A percentile compares a stretch with the other conserved stretches of the same genome.
Evolutionary conservation across 106 monocot genomes (phyloP).

Genomic region (Dendrobium huoshanense): DNA sequence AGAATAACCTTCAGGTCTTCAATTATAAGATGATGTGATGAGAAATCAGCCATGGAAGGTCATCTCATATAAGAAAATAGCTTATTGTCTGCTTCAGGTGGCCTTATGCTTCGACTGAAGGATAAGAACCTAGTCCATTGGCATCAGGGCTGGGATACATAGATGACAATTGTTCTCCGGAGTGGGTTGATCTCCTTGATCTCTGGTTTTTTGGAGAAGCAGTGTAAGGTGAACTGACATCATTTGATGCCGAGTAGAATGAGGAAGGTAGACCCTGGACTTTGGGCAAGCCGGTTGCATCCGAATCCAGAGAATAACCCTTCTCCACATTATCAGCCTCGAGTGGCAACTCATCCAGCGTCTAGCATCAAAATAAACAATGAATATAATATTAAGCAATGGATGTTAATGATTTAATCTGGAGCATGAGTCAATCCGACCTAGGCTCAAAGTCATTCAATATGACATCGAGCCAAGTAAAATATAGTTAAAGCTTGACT

Average conservation of each 20-base stretch:
- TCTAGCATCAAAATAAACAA: slow-evolving; percentile 25
- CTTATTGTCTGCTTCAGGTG: background rate
- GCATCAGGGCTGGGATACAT: slow-evolving; percentile 25
- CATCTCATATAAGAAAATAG: background rate
- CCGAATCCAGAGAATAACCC: slow-evolving; percentile 55
- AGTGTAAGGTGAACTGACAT: slow-evolving; percentile 28
- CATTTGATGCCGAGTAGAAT: slow-evolving; percentile 28
- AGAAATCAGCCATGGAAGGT: background rate
- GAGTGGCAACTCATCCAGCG: slow-evolving; percentile 81
- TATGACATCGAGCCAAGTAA: no score
- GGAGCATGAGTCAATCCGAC: no score
- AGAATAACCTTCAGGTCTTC: background rate
- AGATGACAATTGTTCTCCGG: slow-evolving; percentile 48
- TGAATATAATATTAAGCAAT: background rate
- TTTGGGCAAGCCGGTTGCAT: slow-evolving; percentile 66
- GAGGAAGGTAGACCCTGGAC: slow-evolving; percentile 62
- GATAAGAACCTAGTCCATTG: slow-evolving; percentile 53
- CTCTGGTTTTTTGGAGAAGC: slow-evolving; percentile 54
- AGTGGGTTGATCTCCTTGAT: slow-evolving; percentile 52
- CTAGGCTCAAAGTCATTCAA: no score
- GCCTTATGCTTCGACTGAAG: slow-evolving; percentile 3
- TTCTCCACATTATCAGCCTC: slow-evolving; percentile 78
- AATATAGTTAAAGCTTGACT: no score
- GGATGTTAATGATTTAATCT: no score
- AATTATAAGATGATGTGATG: background rate